These are phyloP conservation scores for Actinidia polygama DNA, from an alignment of 179 eudicot species.

Conservation along the genomic window DNA sequence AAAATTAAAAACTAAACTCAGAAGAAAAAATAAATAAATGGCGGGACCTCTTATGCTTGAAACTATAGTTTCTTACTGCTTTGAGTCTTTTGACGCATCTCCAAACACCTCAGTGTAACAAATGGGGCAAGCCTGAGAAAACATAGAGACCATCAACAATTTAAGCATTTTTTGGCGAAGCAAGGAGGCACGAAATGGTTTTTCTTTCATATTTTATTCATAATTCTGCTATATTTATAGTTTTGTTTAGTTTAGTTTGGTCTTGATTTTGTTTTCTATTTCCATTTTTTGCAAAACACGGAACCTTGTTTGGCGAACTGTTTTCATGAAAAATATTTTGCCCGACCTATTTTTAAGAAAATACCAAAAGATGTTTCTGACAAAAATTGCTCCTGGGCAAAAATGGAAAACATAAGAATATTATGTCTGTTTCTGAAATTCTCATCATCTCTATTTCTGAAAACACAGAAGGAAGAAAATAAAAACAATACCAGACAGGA, in stretches of 20 bases:
- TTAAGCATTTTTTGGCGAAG: too few relatives aligned
- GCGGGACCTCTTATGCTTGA: conserved; percentile 10
- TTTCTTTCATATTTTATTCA: too few relatives aligned
- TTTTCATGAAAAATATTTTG: neutral
- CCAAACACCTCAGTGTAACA: conserved; percentile 73
- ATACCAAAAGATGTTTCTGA: neutral
- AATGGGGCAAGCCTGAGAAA: conserved; percentile 82
- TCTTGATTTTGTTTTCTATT: neutral
- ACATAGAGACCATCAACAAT: neutral
- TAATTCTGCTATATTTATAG: too few relatives aligned
- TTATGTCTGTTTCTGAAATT: neutral
- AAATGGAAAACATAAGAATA: neutral
- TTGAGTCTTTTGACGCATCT: conserved; percentile 41
- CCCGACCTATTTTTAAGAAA: neutral
- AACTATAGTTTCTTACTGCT: conserved; percentile 27
- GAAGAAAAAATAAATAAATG: conserved; percentile 10
- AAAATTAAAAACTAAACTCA: conserved; percentile 22
- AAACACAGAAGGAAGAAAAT: neutral
- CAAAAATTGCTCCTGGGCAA: neutral
- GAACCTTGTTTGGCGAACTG: neutral
- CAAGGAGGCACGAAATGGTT: too few relatives aligned
- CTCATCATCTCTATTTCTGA: neutral
- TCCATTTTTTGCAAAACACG: neutral
- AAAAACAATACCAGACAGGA: neutral
- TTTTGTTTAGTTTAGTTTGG: too few relatives aligned